phyloP scores from a whole-genome alignment of 441 rosid genomes.

The Bocquillonia castaneifolia region DNA sequence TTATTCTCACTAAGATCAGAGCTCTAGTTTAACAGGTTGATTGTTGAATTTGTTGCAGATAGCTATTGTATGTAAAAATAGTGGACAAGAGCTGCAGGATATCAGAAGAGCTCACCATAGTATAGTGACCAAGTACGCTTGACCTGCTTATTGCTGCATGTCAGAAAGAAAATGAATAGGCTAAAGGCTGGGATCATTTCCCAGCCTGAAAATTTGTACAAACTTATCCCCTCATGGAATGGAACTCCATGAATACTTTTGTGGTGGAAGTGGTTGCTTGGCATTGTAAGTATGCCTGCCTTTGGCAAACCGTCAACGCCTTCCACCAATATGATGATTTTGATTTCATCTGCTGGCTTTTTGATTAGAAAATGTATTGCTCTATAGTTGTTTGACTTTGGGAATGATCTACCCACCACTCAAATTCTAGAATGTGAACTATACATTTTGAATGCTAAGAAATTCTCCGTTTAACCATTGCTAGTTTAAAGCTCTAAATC shows the following conservation, averaged over 20 bases:
- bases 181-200: background rate
- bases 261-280: constrained; percentile 18
- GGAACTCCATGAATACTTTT: constrained; percentile 5
- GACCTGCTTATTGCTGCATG: constrained; percentile 2
- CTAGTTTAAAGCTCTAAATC: background rate
- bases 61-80: background rate
- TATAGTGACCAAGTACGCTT: background rate
- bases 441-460: background rate
- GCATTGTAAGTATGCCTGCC: constrained; percentile 17
- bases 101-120: background rate
- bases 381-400: background rate
- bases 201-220: constrained; percentile 10
- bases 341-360: constrained; percentile 10
- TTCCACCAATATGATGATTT: constrained; percentile 9
- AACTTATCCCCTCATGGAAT: background rate
- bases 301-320: constrained; percentile 6
- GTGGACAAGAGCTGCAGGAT: background rate
- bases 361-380: background rate
- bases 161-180: background rate
- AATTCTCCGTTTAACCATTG: background rate
- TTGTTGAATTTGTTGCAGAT: constrained; percentile 7
- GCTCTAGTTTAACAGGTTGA: too few species aligned
- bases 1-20: too few species aligned
- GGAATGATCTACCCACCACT: background rate
- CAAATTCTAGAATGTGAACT: background rate